Percentiles rank a stretch among this genome's conserved stretches.
Evolutionary conservation across 306 rosid genomes (phyloP).

Genomic region (Cajanus cajan): DNA sequence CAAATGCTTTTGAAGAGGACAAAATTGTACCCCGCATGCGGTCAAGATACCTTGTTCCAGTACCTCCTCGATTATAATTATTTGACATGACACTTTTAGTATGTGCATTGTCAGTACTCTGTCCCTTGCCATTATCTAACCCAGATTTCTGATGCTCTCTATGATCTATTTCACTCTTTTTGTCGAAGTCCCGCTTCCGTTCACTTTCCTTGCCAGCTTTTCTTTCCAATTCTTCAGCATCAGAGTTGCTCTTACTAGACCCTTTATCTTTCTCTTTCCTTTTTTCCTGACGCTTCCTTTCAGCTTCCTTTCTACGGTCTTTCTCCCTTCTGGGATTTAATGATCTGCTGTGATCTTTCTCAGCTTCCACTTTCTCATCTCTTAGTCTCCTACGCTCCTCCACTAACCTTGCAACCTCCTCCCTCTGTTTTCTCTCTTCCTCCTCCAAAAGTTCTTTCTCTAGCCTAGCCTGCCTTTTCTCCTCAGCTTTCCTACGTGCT

Average conservation of each 20-base stretch:
- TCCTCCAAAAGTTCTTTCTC: constrained; percentile 94
- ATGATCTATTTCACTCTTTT: constrained; percentile 64
- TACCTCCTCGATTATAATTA: constrained; percentile 58
- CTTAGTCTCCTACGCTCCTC: constrained; percentile 93
- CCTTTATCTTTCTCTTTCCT: constrained; percentile 85
- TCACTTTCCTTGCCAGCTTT: constrained; percentile 80
- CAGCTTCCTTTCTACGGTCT: constrained; percentile 75
- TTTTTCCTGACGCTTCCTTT: constrained; percentile 83
- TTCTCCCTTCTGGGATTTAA: constrained; percentile 56
- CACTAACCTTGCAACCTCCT: constrained; percentile 96
- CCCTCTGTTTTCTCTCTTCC: constrained; percentile 98
- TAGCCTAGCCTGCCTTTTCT: constrained; percentile 94
- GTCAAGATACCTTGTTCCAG: constrained; percentile 89
- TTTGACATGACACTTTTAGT: constrained; percentile 49
- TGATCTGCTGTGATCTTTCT: constrained; percentile 62
- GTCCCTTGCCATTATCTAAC: constrained; percentile 58
- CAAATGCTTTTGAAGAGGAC: constrained; percentile 90
- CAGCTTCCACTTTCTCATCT: constrained; percentile 88
- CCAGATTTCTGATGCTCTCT: constrained; percentile 65
- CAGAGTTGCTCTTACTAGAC: constrained; percentile 97
- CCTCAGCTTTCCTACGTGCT: constrained; percentile 99
- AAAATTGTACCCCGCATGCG: constrained; percentile 88
- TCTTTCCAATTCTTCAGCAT: constrained; percentile 87
- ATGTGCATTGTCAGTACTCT: constrained; percentile 50
- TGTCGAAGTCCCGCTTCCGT: constrained; percentile 67